Evolutionary conservation across 129 eudicot genomes (phyloP).

Genomic region (Glebionis coronaria): DNA sequence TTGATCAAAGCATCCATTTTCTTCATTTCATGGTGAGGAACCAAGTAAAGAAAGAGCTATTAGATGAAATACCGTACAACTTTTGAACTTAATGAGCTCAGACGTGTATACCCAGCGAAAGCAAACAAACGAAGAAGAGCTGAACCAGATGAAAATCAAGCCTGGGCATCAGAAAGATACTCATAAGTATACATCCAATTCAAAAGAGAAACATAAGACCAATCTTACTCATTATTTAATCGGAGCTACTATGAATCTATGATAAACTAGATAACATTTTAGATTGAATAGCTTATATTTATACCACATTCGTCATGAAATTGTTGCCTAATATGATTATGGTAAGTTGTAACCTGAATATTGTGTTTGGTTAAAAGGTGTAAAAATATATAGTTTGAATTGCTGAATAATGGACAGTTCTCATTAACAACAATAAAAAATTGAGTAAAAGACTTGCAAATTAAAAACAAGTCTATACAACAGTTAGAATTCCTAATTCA

Average conservation of each 20-base stretch:
- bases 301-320: not conserved
- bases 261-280: too few species aligned
- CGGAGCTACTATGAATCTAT: too few species aligned
- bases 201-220: not conserved
- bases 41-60: constrained; percentile 17
- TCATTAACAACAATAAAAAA: too few species aligned
- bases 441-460: too few species aligned
- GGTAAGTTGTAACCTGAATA: too few species aligned
- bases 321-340: not conserved
- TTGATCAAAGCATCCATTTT: constrained; percentile 84
- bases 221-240: not conserved
- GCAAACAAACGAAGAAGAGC: constrained; percentile 80
- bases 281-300: too few species aligned
- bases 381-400: too few species aligned
- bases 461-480: too few species aligned
- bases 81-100: constrained; percentile 1
- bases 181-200: constrained; percentile 14
- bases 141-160: constrained; percentile 93
- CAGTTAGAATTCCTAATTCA: too few species aligned
- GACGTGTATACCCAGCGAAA: constrained; percentile 61
- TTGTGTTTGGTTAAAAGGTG: too few species aligned
- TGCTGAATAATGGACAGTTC: too few species aligned
- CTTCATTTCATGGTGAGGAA: constrained; percentile 79
- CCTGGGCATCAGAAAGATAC: constrained; percentile 43
- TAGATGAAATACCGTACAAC: constrained; percentile 13